Evolutionary conservation across 2,329 filamentous ascomycete genomes (phyloP), one percentile per base, ranked within the genome.

Genomic region (Rhinocladiella mackenziei): DNA sequence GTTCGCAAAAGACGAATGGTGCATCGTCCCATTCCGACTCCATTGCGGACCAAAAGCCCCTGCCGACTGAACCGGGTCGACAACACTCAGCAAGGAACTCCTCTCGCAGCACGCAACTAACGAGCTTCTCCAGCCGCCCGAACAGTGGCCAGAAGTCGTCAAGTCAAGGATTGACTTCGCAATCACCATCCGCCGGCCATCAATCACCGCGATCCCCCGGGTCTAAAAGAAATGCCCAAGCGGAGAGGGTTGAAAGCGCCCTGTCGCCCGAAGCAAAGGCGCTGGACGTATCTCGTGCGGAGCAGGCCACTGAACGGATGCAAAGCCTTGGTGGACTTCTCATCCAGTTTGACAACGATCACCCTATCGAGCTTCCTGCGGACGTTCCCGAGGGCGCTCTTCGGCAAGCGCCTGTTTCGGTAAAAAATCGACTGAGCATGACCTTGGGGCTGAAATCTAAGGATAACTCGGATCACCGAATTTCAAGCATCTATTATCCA

Each of bases 321-420:
- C 45, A 14, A 5, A 37, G 17, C 13, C 9, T 45, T 30, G 36
- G 34, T 9, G 45, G 43, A 6, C 18, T 46, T 18, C 22, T 47
- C 25, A 46, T 39, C 9, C 42, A 43, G 18, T 15, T 39, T 19
- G 39, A 28, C 1, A 28, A 43, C 19, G 35, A 46, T 19, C 39
- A 48, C 15, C 44, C 50, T 9, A 39, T 56, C 20, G 55, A 57
- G 34, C 49, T 57, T 9, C 55, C 55, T 22, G 55, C 55, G 23
- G 48, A 57, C 43, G 47, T 57, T 8, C 55, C 55, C 19, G 41
- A 56, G 20, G 47, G 53, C 13, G 32, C 41, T 6, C 48, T 57
- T 25, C 51, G 48, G 14, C 43, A 48, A 28, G 53, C 46, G 9
- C 53, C 55, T 11, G 51, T 57, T 10, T 56, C 55, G n/a, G 42